These are phyloP conservation scores for Daedaleopsis nitida DNA, from an alignment of 768 basidiomycete species.

Conservation along the genomic window DNA sequence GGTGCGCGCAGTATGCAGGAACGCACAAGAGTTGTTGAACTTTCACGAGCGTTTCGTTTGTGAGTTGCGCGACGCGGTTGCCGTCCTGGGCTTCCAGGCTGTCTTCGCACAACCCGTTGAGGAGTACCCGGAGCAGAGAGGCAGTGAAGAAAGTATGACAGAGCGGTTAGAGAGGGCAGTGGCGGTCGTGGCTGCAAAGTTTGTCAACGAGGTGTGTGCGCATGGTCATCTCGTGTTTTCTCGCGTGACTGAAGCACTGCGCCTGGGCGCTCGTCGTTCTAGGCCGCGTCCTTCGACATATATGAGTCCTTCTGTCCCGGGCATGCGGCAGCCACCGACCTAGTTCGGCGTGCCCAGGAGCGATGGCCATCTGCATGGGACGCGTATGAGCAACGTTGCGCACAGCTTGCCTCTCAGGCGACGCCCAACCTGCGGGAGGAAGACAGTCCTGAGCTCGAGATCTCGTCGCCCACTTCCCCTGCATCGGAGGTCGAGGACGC, in stretches of 20 bases:
- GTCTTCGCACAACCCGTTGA: slow-evolving; percentile 8
- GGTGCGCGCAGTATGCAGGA: slow-evolving; percentile 61
- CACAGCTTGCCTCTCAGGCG: slow-evolving; percentile 42
- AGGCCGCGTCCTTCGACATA: slow-evolving; percentile 74
- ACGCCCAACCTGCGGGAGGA: slow-evolving; percentile 5
- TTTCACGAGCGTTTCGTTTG: slow-evolving; percentile 70
- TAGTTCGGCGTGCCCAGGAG: slow-evolving; percentile 66
- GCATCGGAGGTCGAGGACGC: slow-evolving; percentile 5
- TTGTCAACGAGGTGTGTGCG: slow-evolving; percentile 28
- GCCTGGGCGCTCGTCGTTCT: slow-evolving; percentile 19
- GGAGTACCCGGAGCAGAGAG: not conserved
- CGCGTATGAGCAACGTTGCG: slow-evolving; percentile 79
- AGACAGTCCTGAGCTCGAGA: not conserved
- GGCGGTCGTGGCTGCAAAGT: slow-evolving; percentile 24
- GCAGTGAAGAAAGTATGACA: slow-evolving; percentile 13
- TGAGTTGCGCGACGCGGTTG: slow-evolving; percentile 51
- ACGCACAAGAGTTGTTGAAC: slow-evolving; percentile 65
- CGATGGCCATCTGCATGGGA: slow-evolving; percentile 78
- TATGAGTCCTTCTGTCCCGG: slow-evolving; percentile 90
- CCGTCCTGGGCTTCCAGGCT: slow-evolving; percentile 49
- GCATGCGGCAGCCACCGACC: slow-evolving; percentile 78
- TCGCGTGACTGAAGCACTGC: not conserved
- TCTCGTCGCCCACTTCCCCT: slow-evolving; percentile 2
- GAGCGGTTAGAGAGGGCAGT: slow-evolving; percentile 5
- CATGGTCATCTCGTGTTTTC: not conserved